Base-by-base conservation (phyloP, 441 rosid genomes). In the Theobroma grandiflorum region DNA sequence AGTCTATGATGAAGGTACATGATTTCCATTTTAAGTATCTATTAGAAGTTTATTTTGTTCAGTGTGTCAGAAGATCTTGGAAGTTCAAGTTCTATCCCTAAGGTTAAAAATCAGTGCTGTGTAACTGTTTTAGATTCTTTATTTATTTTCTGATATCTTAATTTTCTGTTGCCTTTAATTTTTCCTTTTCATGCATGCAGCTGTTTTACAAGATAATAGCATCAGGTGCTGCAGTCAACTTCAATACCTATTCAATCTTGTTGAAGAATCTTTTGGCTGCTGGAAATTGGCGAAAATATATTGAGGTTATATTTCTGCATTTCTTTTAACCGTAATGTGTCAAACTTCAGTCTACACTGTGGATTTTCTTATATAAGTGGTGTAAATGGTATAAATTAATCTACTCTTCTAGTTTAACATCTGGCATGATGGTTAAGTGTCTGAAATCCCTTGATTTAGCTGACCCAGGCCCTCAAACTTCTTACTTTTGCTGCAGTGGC, bases 261-360 rank as follows among this genome's bases (percentile, higher is more conserved):
- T 82, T 95, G 88, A 85, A 88, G 84, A 93, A 90, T 88, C 94
- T 92, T 82, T 79, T 95, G 86, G 90, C 90, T 67, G 83, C 85
- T 77, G 99, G 95, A 74, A 94, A 91, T 84, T 94, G 98, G 99
- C 94, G 97, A 84, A 95, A 95, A 82, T 95, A 94, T 88, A 84
- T 95, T 2, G 99, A 95, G 99, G 98, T 93, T 84, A 66, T 57
- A 33, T 55, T 65, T 76, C 53, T 45, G 3, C 53, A 40, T 64
- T 66, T 66, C 74, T 70, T 4, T 66, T 16, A 37, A 43, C 4
- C 16, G 3, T 38, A n/a, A 61, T 8, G 38, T 49, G 14, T 37
- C 14, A 40, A 71, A 31, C 66, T 35, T 20, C 37, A 37, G 6
- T 59, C 42, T 55, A 2, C 31, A 33, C 26, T 38, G n/a, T 72